phyloP scores from a whole-genome alignment of 306 rosid genomes.

The Citrullus amarus region DNA sequence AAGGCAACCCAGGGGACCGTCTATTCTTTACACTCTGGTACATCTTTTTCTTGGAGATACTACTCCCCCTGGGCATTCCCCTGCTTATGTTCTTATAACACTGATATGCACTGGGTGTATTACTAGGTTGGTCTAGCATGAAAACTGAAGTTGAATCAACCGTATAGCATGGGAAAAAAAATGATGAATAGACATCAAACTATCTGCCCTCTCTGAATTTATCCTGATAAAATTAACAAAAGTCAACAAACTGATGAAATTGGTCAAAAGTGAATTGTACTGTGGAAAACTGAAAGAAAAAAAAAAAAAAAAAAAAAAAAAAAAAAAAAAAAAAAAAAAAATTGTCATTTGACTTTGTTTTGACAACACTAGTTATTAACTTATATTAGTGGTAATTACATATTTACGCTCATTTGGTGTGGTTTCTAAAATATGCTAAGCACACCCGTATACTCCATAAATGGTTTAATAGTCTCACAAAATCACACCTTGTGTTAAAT shows the following conservation, averaged over 20 bases:
- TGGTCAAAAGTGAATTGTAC: neutral
- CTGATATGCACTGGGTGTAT: neutral
- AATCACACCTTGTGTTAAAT: too few relatives aligned
- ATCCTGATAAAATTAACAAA: neutral
- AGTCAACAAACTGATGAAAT: neutral
- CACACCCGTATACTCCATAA: too few relatives aligned
- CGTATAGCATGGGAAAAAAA: neutral
- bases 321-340: too few relatives aligned
- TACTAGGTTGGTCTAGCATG: neutral
- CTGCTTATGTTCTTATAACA: neutral
- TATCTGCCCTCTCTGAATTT: neutral
- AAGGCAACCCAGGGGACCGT: slow-evolving; percentile 52
- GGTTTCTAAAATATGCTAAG: too few relatives aligned
- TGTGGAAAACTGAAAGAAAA: too few relatives aligned
- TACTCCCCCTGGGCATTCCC: neutral
- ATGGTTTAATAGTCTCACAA: too few relatives aligned
- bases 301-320: too few relatives aligned
- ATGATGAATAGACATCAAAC: neutral
- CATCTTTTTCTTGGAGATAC: slow-evolving; percentile 5
- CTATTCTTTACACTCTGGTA: slow-evolving; percentile 87
- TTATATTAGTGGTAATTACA: too few relatives aligned
- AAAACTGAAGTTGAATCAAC: neutral
- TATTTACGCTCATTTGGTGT: too few relatives aligned
- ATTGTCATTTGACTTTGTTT: neutral
- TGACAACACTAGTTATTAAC: too few relatives aligned